Percentiles rank a stretch among this genome's conserved stretches.
Evolutionary conservation across 495 filamentous ascomycete species (phyloP).

Genomic region (Evansstolkia leycettana): DNA sequence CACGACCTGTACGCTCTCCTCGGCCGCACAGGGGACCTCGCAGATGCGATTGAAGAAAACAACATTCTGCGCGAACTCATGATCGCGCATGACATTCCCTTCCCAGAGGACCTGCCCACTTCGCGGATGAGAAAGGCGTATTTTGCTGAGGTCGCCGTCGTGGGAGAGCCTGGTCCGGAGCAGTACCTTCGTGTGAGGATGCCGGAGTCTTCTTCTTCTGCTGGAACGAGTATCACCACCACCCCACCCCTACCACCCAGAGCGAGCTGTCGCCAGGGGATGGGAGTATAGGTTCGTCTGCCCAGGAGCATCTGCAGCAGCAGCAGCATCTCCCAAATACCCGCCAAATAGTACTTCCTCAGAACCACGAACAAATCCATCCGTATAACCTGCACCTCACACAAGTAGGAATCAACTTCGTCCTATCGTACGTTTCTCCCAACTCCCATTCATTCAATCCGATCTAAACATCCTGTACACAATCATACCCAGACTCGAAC

Average conservation of each 20-base stretch:
- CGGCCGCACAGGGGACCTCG: background rate
- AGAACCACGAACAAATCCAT: background rate
- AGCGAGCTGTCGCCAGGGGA: too few species aligned
- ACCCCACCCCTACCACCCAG: too few species aligned
- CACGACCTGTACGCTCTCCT: background rate
- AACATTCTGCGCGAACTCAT: background rate
- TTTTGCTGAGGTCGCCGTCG: background rate
- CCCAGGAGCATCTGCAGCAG: too few species aligned
- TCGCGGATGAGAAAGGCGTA: background rate
- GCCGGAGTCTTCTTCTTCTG: too few species aligned
- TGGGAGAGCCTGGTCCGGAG: background rate
- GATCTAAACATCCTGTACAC: too few species aligned
- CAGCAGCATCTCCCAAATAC: too few species aligned
- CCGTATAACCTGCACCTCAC: background rate
- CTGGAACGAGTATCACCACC: too few species aligned
- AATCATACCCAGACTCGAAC: constrained; percentile 12
- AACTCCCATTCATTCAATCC: background rate
- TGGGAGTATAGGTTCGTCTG: too few species aligned
- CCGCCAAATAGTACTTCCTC: too few species aligned
- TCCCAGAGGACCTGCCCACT: background rate
- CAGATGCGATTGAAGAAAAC: background rate
- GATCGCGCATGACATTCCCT: background rate
- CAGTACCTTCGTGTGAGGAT: background rate
- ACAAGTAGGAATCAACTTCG: constrained; percentile 10
- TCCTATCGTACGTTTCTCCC: constrained; percentile 6